These are phyloP conservation scores for Stemphylium lycopersici DNA, from an alignment of 2,329 filamentous ascomycete genomes.

Conservation along the genomic window DNA sequence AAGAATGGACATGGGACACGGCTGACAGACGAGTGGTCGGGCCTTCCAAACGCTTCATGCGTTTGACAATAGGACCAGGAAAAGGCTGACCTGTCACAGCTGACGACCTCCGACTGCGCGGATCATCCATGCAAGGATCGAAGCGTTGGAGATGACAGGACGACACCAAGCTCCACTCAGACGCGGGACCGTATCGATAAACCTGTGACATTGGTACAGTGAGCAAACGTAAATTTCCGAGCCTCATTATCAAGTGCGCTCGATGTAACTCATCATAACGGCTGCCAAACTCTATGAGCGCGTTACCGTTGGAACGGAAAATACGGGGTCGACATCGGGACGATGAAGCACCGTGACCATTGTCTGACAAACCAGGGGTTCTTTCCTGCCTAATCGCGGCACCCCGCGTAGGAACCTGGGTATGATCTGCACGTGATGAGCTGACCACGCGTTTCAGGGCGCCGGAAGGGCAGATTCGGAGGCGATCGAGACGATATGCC, in stretches of 20 bases:
- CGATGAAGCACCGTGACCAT: slow-evolving; percentile 25
- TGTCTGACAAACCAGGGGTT: slow-evolving; percentile 22
- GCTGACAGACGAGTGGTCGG: slow-evolving; percentile 32
- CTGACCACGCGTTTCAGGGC: slow-evolving; percentile 25
- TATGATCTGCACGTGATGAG: slow-evolving; percentile 27
- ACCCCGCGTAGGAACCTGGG: slow-evolving; percentile 15
- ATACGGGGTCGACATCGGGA: slow-evolving; percentile 3
- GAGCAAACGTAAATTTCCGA: background rate
- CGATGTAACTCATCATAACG: background rate
- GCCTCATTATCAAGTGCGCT: background rate
- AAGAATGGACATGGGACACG: slow-evolving; percentile 37
- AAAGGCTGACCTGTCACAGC: slow-evolving; percentile 37
- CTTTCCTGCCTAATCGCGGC: slow-evolving; percentile 21
- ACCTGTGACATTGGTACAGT: slow-evolving; percentile 7
- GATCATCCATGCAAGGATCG: slow-evolving; percentile 29
- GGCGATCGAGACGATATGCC: slow-evolving; percentile 14
- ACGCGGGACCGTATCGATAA: slow-evolving; percentile 14
- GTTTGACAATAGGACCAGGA: slow-evolving; percentile 42
- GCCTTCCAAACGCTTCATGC: slow-evolving; percentile 45
- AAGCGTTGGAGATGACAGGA: slow-evolving; percentile 35
- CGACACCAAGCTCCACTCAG: slow-evolving; percentile 18
- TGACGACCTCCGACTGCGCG: slow-evolving; percentile 17
- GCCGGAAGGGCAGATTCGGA: slow-evolving; percentile 11
- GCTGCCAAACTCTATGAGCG: background rate
- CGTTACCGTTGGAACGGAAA: background rate